Base-by-base conservation (phyloP, 345 rosid species). In the Erysimum cheiranthoides region DNA sequence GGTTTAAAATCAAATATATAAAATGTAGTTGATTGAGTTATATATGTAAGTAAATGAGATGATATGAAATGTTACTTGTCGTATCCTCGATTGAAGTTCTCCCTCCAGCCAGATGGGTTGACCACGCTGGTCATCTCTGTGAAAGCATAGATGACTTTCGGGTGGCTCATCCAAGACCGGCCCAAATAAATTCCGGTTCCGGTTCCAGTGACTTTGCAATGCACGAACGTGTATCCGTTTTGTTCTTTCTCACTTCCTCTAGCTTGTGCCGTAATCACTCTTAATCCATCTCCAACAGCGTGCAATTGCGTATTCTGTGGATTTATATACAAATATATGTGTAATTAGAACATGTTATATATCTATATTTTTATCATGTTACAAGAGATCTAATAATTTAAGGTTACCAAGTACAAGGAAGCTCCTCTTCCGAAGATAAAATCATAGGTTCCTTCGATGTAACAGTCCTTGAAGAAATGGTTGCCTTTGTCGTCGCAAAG, bases 401-500 rank as follows among this genome's bases (percentile, higher is more conserved):
- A 42, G 49, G 31, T 70, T 78, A 79, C 73, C 74, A 79, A 74
- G 70, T 79, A 79, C 43, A 79, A 47, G 52, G 82, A 79, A 53
- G 75, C 78, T 9, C 89, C 93, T 8, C 81, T 79, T 77, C 95
- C 93, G 5, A 87, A 93, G 73, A 93, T 86, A 85, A 84, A 90
- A 80, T 89, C 98, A 34, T 87, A 85, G 1, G 92, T 90, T 81
- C 98, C 98, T 78, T 83, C 84, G 30, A 93, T 80, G 75, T 80
- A 78, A 60, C 98, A 87, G 21, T 89, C 86, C 78, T 87, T 89
- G 72, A 81, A 90, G 76, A 90, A 87, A 78, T 89, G 92, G 53
- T 61, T 40, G 56, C 85, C 90, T 18, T 8, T 80, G 39, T 84
- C 88, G 36, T 86, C 88, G 6, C 83, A 83, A 6, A 83, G 77